These are phyloP conservation scores for Eutypella sp. DNA, from an alignment of 2,329 filamentous ascomycete species.

Conservation along the genomic window DNA sequence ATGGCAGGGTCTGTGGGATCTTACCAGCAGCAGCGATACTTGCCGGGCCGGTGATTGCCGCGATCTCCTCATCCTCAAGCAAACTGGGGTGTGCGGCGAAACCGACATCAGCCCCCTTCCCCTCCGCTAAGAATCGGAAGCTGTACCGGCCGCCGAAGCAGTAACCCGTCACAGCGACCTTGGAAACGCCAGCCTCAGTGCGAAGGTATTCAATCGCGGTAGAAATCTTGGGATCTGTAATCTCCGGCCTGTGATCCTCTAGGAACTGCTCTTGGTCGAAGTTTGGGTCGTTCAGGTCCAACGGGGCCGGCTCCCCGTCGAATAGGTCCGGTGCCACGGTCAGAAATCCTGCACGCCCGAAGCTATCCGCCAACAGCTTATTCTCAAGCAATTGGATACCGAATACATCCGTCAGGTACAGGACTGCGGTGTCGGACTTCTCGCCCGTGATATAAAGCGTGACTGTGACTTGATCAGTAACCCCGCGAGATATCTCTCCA, in stretches of 20 bases:
- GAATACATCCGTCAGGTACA: conserved; percentile 29
- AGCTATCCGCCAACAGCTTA: conserved; percentile 30
- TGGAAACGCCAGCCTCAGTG: conserved; percentile 42
- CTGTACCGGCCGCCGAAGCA: conserved; percentile 60
- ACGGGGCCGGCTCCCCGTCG: conserved; percentile 26
- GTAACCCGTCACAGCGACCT: conserved; percentile 55
- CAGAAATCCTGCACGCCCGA: conserved; percentile 30
- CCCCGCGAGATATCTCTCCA: neutral
- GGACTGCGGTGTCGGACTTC: conserved; percentile 21
- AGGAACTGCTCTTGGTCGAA: conserved; percentile 25
- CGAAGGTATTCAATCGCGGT: conserved; percentile 41
- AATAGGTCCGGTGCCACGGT: conserved; percentile 31
- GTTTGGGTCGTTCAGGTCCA: conserved; percentile 23
- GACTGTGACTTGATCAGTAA: conserved; percentile 15
- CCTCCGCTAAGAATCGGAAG: conserved; percentile 46
- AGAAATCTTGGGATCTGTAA: conserved; percentile 43
- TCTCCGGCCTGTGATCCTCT: conserved; percentile 31
- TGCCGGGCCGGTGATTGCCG: conserved; percentile 50
- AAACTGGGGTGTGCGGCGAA: conserved; percentile 63
- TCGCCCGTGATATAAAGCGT: conserved; percentile 27
- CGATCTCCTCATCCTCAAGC: conserved; percentile 54
- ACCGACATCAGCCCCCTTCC: conserved; percentile 51
- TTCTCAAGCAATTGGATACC: conserved; percentile 28
- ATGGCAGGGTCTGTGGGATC: conserved; percentile 2
- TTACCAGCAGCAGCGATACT: conserved; percentile 58